These are phyloP conservation scores for Puya raimondii DNA, from an alignment of 176 grass and related monocot genomes.

Conservation along the genomic window DNA sequence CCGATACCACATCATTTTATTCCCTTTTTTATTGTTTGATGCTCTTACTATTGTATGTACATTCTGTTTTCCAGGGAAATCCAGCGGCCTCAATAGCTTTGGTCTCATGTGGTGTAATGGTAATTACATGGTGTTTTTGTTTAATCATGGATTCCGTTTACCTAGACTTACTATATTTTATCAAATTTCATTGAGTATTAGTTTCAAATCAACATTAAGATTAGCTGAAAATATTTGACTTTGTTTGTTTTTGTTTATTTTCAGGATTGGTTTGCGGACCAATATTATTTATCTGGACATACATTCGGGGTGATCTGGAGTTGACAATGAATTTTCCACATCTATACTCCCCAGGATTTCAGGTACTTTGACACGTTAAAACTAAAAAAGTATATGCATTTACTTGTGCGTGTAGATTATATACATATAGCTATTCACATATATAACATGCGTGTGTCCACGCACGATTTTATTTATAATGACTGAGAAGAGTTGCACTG, in stretches of 20 bases:
- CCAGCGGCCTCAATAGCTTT: conserved; percentile 91
- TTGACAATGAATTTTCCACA: conserved; percentile 71
- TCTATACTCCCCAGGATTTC: conserved; percentile 75
- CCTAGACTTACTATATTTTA: no score
- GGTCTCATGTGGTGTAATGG: conserved; percentile 99
- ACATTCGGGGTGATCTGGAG: conserved; percentile 68
- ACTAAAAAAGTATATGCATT: neutral
- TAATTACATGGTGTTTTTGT: conserved; percentile 18
- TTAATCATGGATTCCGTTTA: no score
- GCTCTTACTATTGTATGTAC: conserved; percentile 10
- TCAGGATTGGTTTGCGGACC: conserved; percentile 92
- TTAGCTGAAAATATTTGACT: neutral
- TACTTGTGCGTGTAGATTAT: neutral
- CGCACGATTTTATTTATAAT: no score
- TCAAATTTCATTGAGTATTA: no score
- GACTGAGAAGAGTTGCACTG: no score
- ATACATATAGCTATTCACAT: neutral
- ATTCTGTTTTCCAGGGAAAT: conserved; percentile 60
- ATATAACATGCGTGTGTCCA: neutral
- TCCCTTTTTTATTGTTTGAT: conserved; percentile 15
- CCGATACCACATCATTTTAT: conserved; percentile 6
- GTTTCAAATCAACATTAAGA: neutral
- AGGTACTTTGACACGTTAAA: conserved; percentile 30
- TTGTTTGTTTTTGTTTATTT: conserved; percentile 9
- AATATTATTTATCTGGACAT: conserved; percentile 80